phyloP scores from a whole-genome alignment of 78 protist genomes.

The Anaeramoeba flamelloides region DNA sequence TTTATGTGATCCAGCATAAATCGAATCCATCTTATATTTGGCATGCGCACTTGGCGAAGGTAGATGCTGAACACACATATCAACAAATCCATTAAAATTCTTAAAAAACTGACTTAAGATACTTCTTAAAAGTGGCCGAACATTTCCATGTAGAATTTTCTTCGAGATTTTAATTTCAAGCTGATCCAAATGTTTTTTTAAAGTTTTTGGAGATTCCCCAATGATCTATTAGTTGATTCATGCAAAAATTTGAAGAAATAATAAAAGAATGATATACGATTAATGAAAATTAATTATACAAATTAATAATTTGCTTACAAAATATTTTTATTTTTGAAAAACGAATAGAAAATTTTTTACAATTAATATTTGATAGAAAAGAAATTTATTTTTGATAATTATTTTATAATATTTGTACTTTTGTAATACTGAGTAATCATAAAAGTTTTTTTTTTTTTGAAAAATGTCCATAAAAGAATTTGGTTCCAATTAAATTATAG shows the following conservation, averaged over 20 bases:
- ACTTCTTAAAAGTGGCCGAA: constrained; percentile 45
- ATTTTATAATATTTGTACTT: too few relatives aligned
- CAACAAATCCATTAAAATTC: constrained; percentile 51
- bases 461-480: too few relatives aligned
- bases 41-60: constrained; percentile 62
- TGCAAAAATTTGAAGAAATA: too few relatives aligned
- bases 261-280: too few relatives aligned
- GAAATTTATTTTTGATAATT: too few relatives aligned
- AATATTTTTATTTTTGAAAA: too few relatives aligned
- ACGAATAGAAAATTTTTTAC: not conserved
- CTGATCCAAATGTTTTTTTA: not conserved
- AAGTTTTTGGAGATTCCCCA: not conserved
- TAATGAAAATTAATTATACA: too few relatives aligned
- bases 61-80: constrained; percentile 37
- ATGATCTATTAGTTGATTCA: too few relatives aligned
- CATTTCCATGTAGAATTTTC: constrained; percentile 23
- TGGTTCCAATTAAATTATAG: too few relatives aligned
- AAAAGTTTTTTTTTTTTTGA: too few relatives aligned
- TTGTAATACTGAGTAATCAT: too few relatives aligned
- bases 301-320: too few relatives aligned
- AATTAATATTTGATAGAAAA: not conserved
- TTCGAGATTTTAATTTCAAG: not conserved
- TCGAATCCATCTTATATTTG: constrained; percentile 11
- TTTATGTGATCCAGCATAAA: not conserved
- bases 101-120: constrained; percentile 53